phyloP scores from a whole-genome alignment of 1,284 basidiomycete genomes.

The Fomitopsis pinicola region DNA sequence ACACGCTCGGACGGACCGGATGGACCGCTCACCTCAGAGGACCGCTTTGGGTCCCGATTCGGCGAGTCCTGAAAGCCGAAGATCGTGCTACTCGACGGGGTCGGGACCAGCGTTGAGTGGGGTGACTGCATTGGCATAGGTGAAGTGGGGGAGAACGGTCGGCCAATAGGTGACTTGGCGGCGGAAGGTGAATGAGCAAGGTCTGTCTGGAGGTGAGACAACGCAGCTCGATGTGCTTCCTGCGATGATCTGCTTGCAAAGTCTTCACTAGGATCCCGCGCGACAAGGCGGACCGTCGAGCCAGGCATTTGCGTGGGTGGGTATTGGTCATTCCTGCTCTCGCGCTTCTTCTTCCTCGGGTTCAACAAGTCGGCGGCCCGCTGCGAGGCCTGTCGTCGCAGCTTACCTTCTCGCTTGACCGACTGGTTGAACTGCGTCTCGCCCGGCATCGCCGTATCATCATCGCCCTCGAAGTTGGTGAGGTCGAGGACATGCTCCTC shows the following conservation, averaged over 20 bases:
- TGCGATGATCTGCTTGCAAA: background rate
- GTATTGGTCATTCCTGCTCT: background rate
- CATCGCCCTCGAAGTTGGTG: constrained; percentile 81
- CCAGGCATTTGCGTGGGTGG: background rate
- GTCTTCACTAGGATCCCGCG: background rate
- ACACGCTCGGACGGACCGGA: background rate
- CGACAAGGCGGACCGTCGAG: background rate
- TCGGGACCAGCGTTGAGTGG: background rate
- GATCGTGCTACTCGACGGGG: background rate
- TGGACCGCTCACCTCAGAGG: background rate
- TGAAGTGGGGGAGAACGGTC: background rate
- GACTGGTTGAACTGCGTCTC: constrained; percentile 59
- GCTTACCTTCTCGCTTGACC: constrained; percentile 66
- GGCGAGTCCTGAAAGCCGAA: background rate
- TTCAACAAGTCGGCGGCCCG: constrained; percentile 18
- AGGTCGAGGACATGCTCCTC: constrained; percentile 62
- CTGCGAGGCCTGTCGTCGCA: constrained; percentile 51
- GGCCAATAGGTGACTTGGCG: background rate
- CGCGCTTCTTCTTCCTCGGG: background rate
- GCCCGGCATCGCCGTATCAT: constrained; percentile 58
- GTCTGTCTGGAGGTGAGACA: background rate
- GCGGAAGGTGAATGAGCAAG: background rate
- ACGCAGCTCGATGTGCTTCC: background rate
- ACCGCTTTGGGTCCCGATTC: background rate
- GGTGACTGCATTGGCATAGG: background rate